Percentiles rank a stretch among this genome's conserved stretches.
Conservation (phyloP, 2,329 filamentous ascomycete genomes). For the Cytospora leucostoma region DNA sequence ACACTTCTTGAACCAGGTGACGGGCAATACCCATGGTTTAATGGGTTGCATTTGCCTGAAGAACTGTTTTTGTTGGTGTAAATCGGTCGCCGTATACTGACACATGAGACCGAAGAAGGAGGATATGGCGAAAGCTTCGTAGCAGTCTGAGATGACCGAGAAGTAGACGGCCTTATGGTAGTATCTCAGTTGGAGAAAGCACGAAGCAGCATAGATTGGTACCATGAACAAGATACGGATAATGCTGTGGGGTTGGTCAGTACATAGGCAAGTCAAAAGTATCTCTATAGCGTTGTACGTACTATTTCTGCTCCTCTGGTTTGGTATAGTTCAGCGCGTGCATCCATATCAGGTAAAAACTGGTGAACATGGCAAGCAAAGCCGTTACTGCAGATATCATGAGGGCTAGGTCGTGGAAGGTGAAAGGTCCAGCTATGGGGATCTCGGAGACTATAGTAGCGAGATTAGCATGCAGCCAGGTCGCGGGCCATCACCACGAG, state of each 20-base stretch:
- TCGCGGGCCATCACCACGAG: neutral
- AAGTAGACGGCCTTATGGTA: slow-evolving; percentile 82
- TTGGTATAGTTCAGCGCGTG: slow-evolving; percentile 64
- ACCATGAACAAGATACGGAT: slow-evolving; percentile 90
- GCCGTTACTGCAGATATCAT: slow-evolving; percentile 52
- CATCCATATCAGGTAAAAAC: slow-evolving; percentile 58
- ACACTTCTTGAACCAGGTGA: slow-evolving; percentile 70
- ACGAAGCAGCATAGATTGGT: slow-evolving; percentile 74
- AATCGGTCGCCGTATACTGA: slow-evolving; percentile 73
- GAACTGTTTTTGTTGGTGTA: slow-evolving; percentile 80
- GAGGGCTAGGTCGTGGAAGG: slow-evolving; percentile 57
- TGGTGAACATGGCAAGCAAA: slow-evolving; percentile 53
- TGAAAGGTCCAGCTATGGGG: slow-evolving; percentile 49
- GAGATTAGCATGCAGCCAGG: slow-evolving; percentile 36
- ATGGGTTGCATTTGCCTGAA: slow-evolving; percentile 68
- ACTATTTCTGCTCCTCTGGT: slow-evolving; percentile 61
- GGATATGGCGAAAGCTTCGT: slow-evolving; percentile 85
- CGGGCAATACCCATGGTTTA: slow-evolving; percentile 73
- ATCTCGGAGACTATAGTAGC: slow-evolving; percentile 47
- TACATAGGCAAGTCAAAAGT: slow-evolving; percentile 1
- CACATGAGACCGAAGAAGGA: slow-evolving; percentile 85
- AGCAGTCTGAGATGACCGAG: slow-evolving; percentile 78
- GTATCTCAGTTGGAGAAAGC: slow-evolving; percentile 71
- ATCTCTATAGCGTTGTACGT: slow-evolving; percentile 30
- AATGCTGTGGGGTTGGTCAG: slow-evolving; percentile 54